Conservation (phyloP, 1,284 basidiomycete species). For the Marasmius fiardii region DNA sequence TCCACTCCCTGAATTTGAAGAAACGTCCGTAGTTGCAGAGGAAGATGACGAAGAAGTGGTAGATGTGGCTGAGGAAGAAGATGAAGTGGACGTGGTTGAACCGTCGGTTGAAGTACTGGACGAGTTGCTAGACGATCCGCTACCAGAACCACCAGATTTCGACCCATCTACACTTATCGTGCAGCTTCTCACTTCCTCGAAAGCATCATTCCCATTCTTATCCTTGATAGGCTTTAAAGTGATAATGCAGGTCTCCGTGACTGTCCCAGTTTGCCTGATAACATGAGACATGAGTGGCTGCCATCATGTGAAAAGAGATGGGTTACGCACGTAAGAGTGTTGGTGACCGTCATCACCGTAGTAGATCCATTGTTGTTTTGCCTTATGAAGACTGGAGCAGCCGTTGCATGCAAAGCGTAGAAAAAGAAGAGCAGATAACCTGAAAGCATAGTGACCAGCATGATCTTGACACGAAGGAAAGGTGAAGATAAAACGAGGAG, state of each 20-base stretch:
- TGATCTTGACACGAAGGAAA: constrained; percentile 21
- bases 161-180: constrained; percentile 32
- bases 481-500: constrained; percentile 31
- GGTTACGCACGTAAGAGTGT: constrained; percentile 20
- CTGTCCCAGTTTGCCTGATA: constrained; percentile 39
- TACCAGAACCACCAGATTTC: constrained; percentile 14
- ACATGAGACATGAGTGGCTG: neutral
- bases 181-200: constrained; percentile 60
- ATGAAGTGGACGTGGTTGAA: constrained; percentile 2
- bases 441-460: constrained; percentile 26
- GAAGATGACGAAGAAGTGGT: constrained; percentile 15
- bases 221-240: constrained; percentile 54
- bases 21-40: neutral
- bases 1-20: constrained; percentile 3
- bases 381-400: constrained; percentile 19
- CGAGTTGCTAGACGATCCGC: constrained; percentile 16
- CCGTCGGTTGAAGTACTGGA: constrained; percentile 12
- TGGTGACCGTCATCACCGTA: constrained; percentile 20
- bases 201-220: constrained; percentile 44
- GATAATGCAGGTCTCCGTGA: constrained; percentile 62
- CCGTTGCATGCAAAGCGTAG: constrained; percentile 21
- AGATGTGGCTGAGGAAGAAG: constrained; percentile 14
- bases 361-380: constrained; percentile 16
- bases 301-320: neutral
- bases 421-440: constrained; percentile 28